phyloP scores from a whole-genome alignment of 2,329 filamentous ascomycete genomes.

The Aspergillus ochraceus region DNA sequence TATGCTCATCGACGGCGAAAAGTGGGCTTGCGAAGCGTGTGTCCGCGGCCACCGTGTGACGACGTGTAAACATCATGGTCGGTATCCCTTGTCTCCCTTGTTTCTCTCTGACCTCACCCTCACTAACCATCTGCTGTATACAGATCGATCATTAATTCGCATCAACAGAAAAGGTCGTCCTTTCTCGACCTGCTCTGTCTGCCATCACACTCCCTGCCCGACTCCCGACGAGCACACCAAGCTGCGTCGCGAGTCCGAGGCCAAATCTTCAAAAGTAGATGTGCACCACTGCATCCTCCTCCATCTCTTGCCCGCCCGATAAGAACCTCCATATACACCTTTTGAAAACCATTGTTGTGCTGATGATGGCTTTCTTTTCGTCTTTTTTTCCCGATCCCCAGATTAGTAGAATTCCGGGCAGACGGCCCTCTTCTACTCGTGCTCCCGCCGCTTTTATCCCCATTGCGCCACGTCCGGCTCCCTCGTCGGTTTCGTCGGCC shows the following conservation, averaged over 20 bases:
- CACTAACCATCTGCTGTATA: neutral
- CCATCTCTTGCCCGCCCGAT: neutral
- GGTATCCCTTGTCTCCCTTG: neutral
- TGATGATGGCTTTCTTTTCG: conserved; percentile 15
- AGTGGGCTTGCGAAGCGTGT: conserved; percentile 95
- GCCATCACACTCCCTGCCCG: conserved; percentile 80
- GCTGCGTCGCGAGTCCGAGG: conserved; percentile 35
- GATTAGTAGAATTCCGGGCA: conserved; percentile 13
- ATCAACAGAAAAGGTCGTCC: conserved; percentile 97
- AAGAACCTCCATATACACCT: neutral
- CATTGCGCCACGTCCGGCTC: conserved; percentile 19
- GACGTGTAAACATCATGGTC: conserved; percentile 92
- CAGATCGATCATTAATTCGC: conserved; percentile 86
- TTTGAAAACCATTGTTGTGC: conserved; percentile 4
- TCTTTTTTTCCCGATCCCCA: conserved; percentile 8
- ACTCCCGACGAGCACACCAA: conserved; percentile 87
- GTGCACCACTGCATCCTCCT: conserved; percentile 5
- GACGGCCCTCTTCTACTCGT: conserved; percentile 9
- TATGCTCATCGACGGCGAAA: conserved; percentile 90
- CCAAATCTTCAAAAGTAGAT: conserved; percentile 17
- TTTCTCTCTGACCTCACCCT: neutral
- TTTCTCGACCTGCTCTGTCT: conserved; percentile 93
- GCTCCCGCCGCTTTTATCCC: conserved; percentile 15
- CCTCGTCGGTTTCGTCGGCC: neutral
- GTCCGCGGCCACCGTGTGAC: conserved; percentile 95